Percentiles rank a stretch among this genome's conserved stretches.
phyloP scores from a whole-genome alignment of 1,284 basidiomycete genomes.

The Exobasidium rhododendri region DNA sequence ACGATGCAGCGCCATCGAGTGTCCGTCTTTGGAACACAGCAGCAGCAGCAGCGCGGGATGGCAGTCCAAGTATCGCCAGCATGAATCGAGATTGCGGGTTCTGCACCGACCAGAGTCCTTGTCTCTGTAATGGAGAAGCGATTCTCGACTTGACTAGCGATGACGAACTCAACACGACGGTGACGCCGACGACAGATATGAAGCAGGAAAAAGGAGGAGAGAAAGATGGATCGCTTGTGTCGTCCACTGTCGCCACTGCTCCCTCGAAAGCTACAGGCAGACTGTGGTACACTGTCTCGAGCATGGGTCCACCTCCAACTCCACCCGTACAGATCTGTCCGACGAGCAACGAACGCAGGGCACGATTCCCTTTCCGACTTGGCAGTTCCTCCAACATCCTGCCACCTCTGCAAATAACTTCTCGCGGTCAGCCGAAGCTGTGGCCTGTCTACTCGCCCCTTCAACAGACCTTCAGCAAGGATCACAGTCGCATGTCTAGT shows the following conservation, averaged over 20 bases:
- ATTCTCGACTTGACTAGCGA: constrained; percentile 18
- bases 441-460: constrained; percentile 6
- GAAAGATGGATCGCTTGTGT: background rate
- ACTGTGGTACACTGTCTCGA: constrained; percentile 10
- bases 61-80: background rate
- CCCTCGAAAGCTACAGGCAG: background rate
- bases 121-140: constrained; percentile 20
- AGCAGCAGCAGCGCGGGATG: background rate
- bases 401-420: background rate
- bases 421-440: background rate
- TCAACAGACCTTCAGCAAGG: background rate
- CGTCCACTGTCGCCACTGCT: background rate
- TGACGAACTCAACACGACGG: background rate
- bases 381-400: background rate
- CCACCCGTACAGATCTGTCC: constrained; percentile 3
- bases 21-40: background rate
- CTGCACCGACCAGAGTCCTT: constrained; percentile 21
- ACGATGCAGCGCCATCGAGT: background rate
- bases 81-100: constrained; percentile 22
- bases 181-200: background rate
- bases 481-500: background rate
- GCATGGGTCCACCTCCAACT: background rate
- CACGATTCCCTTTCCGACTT: background rate
- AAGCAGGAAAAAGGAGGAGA: constrained; percentile 16
- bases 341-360: background rate